Evolutionary conservation across 345 rosid genomes (phyloP).

Genomic region (Tarenaya hassleriana): DNA sequence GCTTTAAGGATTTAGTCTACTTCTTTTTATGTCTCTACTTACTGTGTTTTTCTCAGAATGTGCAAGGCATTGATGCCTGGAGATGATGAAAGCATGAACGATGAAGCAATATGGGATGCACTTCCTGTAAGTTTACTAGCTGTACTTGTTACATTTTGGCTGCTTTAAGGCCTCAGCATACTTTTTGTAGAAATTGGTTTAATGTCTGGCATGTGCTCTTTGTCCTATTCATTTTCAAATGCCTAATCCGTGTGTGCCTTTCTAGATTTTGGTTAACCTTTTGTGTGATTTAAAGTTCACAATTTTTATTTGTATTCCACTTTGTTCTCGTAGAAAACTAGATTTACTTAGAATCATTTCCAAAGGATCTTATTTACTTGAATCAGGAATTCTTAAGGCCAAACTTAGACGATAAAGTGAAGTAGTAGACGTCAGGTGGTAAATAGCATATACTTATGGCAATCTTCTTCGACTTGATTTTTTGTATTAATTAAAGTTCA

Average conservation of each 20-base stretch:
- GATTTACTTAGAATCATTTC: no score
- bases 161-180: neutral
- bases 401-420: no score
- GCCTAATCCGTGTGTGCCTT: neutral
- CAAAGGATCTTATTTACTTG: no score
- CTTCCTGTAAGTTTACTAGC: slow-evolving; percentile 64
- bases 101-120: slow-evolving; percentile 96
- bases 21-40: neutral
- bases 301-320: no score
- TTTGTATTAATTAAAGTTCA: no score
- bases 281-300: no score
- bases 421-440: no score
- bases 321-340: no score
- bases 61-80: slow-evolving; percentile 95
- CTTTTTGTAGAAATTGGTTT: slow-evolving; percentile 11
- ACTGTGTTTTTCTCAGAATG: slow-evolving; percentile 51
- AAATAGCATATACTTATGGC: no score
- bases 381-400: no score
- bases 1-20: neutral
- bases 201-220: slow-evolving; percentile 9
- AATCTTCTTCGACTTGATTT: no score
- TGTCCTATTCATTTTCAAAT: slow-evolving; percentile 3
- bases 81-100: slow-evolving; percentile 77
- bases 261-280: no score
- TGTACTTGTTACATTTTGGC: neutral